Evolutionary conservation across 768 basidiomycete genomes (phyloP), one percentile per base, ranked within the genome.

Genomic region (Melanogaster broomeanus): DNA sequence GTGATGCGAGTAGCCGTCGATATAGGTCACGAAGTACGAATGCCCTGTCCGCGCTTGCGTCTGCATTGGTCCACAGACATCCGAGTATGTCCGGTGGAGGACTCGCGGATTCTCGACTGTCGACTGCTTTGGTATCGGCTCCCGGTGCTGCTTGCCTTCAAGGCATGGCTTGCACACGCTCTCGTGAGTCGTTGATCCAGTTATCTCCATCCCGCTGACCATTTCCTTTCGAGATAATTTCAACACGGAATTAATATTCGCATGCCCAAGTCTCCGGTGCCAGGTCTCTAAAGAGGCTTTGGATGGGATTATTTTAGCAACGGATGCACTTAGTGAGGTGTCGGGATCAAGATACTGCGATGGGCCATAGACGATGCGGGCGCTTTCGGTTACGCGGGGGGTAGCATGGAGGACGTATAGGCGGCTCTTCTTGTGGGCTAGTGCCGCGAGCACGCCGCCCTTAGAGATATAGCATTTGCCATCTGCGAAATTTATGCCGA

Each of bases 51-150:
- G 28, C 0, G 57, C 55, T 1, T 42, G 27, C 0, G 43, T 60
- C 15, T 56, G 44, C 45, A 62, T 51, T 3, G 56, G 58, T 3
- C 66, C 55, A 35, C 60, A 65, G 0, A 67, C 27, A 27, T 67
- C 62, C 0, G 52, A 55, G 45, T 57, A 63, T 30, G n/a, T 53
- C 12, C 22, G 42, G 47, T 27, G 33, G 0, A 43, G 45, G 1
- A 49, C 28, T 16, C 19, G 19, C 12, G 37, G 50, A 28, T 25
- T 50, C 19, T 48, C 12, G 13, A 50, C 22, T 3, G 9, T 42
- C 4, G 58, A 55, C 24, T 46, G 6, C 12, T 58, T 51, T 1
- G 49, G 55, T 28, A 63, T 58, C 1, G 47, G 33, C 12, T 47
- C 27, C 4, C 52, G 45, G 0, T 57, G 21, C 37, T 66, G 62